Evolutionary conservation across 768 basidiomycete genomes (phyloP).

Genomic region (Mycena metata): DNA sequence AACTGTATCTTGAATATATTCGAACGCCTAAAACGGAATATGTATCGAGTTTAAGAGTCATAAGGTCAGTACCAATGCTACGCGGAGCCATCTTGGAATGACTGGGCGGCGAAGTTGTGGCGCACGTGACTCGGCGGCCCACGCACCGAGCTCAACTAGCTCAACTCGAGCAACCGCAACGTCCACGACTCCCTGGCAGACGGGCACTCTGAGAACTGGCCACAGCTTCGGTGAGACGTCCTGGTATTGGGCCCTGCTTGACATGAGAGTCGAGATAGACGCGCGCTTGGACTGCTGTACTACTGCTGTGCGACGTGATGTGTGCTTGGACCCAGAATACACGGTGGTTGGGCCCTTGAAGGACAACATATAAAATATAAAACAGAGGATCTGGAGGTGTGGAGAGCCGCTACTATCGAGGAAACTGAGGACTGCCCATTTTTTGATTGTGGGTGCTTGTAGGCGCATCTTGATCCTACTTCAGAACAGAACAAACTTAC

Average conservation of each 20-base stretch:
- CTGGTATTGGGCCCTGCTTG: background rate
- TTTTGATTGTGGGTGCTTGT: background rate
- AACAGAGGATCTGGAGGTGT: background rate
- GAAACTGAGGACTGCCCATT: too few relatives aligned
- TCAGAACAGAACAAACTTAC: background rate
- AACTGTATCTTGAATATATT: conserved; percentile 3
- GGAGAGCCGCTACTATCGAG: background rate
- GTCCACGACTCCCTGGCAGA: too few relatives aligned
- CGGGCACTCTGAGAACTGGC: background rate
- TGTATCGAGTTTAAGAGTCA: background rate
- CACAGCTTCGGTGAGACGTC: background rate
- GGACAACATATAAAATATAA: too few relatives aligned
- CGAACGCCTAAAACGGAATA: too few relatives aligned
- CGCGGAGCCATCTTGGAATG: too few relatives aligned
- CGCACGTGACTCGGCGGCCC: background rate
- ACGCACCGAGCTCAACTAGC: too few relatives aligned
- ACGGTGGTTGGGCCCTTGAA: conserved; percentile 1
- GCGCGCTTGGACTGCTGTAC: conserved; percentile 33
- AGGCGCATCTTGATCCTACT: conserved; percentile 2
- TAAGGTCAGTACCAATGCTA: too few relatives aligned
- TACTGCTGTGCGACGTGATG: background rate
- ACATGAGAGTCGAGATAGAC: conserved; percentile 6
- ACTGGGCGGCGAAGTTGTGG: background rate
- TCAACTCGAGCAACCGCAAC: too few relatives aligned
- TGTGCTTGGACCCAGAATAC: background rate